Evolutionary conservation across 2,329 filamentous ascomycete genomes (phyloP), one percentile per base, ranked within the genome.

Genomic region (Colletotrichum sp.): DNA sequence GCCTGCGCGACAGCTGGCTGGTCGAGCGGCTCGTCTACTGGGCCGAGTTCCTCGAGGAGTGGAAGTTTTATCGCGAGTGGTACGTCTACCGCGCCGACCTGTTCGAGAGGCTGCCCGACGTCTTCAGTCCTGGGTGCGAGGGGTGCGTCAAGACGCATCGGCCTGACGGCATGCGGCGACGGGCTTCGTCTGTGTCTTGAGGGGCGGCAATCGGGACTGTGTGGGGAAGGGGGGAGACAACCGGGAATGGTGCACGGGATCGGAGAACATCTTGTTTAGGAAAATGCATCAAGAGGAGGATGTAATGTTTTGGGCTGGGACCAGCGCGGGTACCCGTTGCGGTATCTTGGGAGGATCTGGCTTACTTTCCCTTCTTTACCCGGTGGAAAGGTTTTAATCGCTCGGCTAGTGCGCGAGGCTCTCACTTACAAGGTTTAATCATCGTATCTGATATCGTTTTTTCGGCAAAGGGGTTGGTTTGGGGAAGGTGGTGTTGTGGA

Each of bases 11-110:
- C 65, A 76, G 75, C 75, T 78, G 77, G 77, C 75, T 78, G 39
- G 68, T 78, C 55, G 77, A 78, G 75, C 77, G 77, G 65, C 77
- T 78, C 26, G 77, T 64, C 15, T 78, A 78, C 69, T 78, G 77
- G 77, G 75, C 72, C 6, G 77, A 78, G 55, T 78, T 68, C 60
- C 77, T 78, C 36, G 65, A 78, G 52, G 77, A 77, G 71, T 78
- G 77, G 77, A 78, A 78, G 66, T 78, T 49, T 5, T 78, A 77
- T 28, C 77, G 77, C 24, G 77, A 78, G 66, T 77, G 73, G 68
- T 77, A 77, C 57, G 66, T 78, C 60, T 78, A 72, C 69, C 66
- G 70, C 34, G 52, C 73, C 8, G 77, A 78, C 67, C 52, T 78
- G 13, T 78, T 78, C 63, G 76, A 28, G 5, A 34, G 65, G 65